phyloP scores from a whole-genome alignment of 2,329 filamentous ascomycete genomes.

The Sporothrix luriei region DNA sequence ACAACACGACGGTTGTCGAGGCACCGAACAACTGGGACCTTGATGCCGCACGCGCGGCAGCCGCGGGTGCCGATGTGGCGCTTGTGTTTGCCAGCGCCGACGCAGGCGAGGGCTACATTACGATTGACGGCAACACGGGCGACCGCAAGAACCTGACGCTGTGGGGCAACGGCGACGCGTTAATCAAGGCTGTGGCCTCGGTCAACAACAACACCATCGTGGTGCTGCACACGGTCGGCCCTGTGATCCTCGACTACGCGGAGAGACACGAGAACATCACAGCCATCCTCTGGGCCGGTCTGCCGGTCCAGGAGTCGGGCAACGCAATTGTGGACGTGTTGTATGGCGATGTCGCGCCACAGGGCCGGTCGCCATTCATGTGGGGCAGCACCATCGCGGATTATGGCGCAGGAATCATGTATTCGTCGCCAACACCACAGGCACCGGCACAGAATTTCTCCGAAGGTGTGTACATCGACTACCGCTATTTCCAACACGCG shows the following conservation, averaged over 20 bases:
- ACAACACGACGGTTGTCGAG: conserved; percentile 57
- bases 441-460: conserved; percentile 68
- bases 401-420: conserved; percentile 72
- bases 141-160: conserved; percentile 76
- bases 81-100: conserved; percentile 83
- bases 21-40: conserved; percentile 54
- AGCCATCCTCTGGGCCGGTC: conserved; percentile 56
- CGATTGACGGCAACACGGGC: conserved; percentile 62
- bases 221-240: conserved; percentile 58
- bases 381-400: conserved; percentile 70
- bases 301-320: conserved; percentile 60
- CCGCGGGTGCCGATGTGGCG: conserved; percentile 69
- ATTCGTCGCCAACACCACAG: conserved; percentile 42
- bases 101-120: conserved; percentile 74
- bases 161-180: conserved; percentile 73
- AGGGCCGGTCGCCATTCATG: conserved; percentile 80
- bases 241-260: conserved; percentile 66
- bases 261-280: conserved; percentile 59
- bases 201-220: conserved; percentile 59
- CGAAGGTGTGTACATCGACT: conserved; percentile 80
- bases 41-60: conserved; percentile 52
- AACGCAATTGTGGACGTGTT: conserved; percentile 51
- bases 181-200: conserved; percentile 70
- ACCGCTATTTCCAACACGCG: conserved; percentile 67
- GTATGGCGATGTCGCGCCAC: conserved; percentile 54